phyloP scores from a whole-genome alignment of 345 rosid genomes.

The Ricinus communis region DNA sequence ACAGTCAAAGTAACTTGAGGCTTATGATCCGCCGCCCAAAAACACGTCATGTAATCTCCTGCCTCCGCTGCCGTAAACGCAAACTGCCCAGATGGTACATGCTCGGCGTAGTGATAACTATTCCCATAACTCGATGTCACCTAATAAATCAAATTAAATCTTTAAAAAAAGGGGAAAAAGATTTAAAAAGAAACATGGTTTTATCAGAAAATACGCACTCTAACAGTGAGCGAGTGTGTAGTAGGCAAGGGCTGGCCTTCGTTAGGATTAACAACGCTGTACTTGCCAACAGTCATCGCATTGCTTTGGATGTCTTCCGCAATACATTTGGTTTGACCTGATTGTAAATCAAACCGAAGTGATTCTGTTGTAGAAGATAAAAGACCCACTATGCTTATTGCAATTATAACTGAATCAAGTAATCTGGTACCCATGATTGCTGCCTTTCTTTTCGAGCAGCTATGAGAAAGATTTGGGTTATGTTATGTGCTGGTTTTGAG shows the following conservation, averaged over 20 bases:
- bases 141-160: slow-evolving; percentile 29
- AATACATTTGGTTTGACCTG: slow-evolving; percentile 85
- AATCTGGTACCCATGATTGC: background rate
- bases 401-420: background rate
- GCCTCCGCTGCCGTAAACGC: slow-evolving; percentile 81
- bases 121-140: slow-evolving; percentile 80
- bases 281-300: slow-evolving; percentile 89
- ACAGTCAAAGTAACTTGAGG: slow-evolving; percentile 53
- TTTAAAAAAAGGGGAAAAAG: too few species aligned
- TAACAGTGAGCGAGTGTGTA: slow-evolving; percentile 67
- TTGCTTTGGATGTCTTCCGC: slow-evolving; percentile 81
- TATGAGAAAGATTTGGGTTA: too few species aligned
- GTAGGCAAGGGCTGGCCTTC: slow-evolving; percentile 71
- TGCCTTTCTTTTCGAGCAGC: background rate
- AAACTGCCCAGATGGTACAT: slow-evolving; percentile 73
- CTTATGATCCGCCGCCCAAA: slow-evolving; percentile 59
- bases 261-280: slow-evolving; percentile 63
- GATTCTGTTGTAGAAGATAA: slow-evolving; percentile 39
- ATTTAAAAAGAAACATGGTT: background rate
- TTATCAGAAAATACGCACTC: slow-evolving; percentile 35
- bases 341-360: slow-evolving; percentile 70
- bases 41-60: slow-evolving; percentile 87
- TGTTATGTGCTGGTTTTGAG: too few species aligned
- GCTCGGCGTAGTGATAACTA: slow-evolving; percentile 63
- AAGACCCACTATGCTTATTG: slow-evolving; percentile 20